These are phyloP conservation scores for Kockiozyma suomiensis DNA, from an alignment of 805 yeast genomes.

Conservation along the genomic window DNA sequence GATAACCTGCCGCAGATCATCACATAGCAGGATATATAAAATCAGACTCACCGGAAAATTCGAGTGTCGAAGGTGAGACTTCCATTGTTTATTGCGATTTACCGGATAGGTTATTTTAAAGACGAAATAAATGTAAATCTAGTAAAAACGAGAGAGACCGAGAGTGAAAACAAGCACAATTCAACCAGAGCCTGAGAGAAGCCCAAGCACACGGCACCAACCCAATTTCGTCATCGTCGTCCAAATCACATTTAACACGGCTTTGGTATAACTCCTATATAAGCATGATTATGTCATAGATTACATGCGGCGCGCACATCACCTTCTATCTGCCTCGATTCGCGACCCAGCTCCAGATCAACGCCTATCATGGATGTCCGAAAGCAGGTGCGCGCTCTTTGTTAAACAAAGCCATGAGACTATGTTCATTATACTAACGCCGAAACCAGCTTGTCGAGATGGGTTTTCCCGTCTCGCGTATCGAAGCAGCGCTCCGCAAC, in stretches of 20 bases:
- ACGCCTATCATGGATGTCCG: slow-evolving; percentile 19
- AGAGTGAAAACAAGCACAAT: too few species aligned
- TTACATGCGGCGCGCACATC: neutral
- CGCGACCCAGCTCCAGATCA: neutral
- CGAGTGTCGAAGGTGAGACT: slow-evolving; percentile 71
- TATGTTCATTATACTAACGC: neutral
- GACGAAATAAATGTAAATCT: neutral
- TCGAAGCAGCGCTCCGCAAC: slow-evolving; percentile 39
- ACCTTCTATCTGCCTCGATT: neutral
- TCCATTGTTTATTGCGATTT: slow-evolving; percentile 67
- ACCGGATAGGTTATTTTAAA: neutral
- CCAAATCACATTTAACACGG: neutral
- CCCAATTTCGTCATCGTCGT: neutral
- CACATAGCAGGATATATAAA: too few species aligned
- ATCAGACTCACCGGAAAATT: slow-evolving; percentile 80
- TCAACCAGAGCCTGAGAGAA: neutral
- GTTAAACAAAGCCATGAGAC: too few species aligned
- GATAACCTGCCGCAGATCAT: too few species aligned
- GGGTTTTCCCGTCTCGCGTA: slow-evolving; percentile 42
- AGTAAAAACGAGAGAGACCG: neutral
- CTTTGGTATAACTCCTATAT: neutral
- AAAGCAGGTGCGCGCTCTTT: slow-evolving; percentile 12
- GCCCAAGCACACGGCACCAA: neutral
- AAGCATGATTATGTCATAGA: neutral
- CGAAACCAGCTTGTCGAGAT: slow-evolving; percentile 35